phyloP scores from a whole-genome alignment of 192 early-diverging fungal species.

The Coemansia sp. region DNA sequence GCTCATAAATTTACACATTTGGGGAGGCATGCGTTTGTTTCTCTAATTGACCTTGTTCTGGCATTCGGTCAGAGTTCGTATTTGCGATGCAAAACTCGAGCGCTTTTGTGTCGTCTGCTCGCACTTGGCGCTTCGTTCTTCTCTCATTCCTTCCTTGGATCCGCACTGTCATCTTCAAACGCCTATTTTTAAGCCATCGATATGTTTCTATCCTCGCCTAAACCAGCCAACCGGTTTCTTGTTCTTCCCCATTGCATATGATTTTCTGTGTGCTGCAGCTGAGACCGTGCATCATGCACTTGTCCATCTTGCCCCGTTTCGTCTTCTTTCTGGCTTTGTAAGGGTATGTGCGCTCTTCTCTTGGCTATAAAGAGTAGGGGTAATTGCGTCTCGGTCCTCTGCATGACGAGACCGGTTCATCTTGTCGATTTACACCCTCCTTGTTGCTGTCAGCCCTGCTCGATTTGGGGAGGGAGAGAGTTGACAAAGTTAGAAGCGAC shows the following conservation, averaged over 20 bases:
- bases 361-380: neutral
- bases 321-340: slow-evolving; percentile 5
- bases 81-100: neutral
- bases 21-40: neutral
- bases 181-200: slow-evolving; percentile 1
- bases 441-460: neutral
- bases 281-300: neutral
- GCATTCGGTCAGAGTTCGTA: neutral
- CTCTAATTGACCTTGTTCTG: slow-evolving; percentile 3
- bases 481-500: neutral
- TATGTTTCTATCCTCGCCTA: neutral
- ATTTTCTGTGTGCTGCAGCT: neutral
- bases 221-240: slow-evolving; percentile 4
- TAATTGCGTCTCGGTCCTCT: neutral
- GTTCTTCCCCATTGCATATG: neutral
- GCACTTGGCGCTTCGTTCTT: neutral
- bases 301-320: slow-evolving; percentile 2
- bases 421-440: slow-evolving; percentile 3
- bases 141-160: slow-evolving; percentile 7
- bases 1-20: slow-evolving; percentile 3
- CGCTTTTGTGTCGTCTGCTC: neutral
- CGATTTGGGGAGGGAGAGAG: slow-evolving; percentile 13
- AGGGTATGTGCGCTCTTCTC: neutral
- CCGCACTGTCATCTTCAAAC: neutral
- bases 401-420: neutral